Evolutionary conservation across 139 green algal species (phyloP), one percentile per base, ranked within the genome.

Genomic region (Micromonas pusilla): DNA sequence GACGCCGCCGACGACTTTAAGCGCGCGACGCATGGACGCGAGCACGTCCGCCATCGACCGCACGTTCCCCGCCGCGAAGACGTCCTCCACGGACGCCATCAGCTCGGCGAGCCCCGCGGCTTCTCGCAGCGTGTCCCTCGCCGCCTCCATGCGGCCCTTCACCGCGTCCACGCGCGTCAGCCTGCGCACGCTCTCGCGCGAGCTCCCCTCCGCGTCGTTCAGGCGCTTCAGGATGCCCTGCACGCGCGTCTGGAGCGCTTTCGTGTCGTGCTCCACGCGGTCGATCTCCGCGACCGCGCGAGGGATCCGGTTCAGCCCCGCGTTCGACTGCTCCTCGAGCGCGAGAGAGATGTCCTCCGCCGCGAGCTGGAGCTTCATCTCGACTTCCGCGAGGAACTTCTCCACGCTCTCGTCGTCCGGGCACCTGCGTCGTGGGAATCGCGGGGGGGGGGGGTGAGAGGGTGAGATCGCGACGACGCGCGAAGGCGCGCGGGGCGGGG

Each of bases 91-190:
- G 25, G 85, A 87, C 37, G 86, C 74, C 71, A 95, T 96, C 9
- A 96, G 82, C 28, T 90, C 86, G 3, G 90, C 90, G 52, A 97
- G 85, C 37, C 94, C 92, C 1, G 90, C 90, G 9, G 93, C 93
- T 64, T 97, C 91, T 76, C 86, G 66, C 19, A 97, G 83, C 4
- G 91, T 97, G 81, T 72, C 88, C 77, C 87, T 89, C 1, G 89
- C 93, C 5, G 66, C 85, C 83, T 96, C 89, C 90, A 96, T 94
- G 79, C 89, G 87, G 9, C 52, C 34, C 77, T 94, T 96, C 0
- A 94, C 91, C 0, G 25, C 72, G 70, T 95, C 89, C 4, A 97
- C 70, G 28, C 86, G 37, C 1, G 72, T 64, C 45, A 93, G 76
- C 37, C 62, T 34, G 2, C 79, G 73, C 30, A 90, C 81, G 32